Conservation (phyloP, 768 basidiomycete genomes). For the Exidia glandulosa region DNA sequence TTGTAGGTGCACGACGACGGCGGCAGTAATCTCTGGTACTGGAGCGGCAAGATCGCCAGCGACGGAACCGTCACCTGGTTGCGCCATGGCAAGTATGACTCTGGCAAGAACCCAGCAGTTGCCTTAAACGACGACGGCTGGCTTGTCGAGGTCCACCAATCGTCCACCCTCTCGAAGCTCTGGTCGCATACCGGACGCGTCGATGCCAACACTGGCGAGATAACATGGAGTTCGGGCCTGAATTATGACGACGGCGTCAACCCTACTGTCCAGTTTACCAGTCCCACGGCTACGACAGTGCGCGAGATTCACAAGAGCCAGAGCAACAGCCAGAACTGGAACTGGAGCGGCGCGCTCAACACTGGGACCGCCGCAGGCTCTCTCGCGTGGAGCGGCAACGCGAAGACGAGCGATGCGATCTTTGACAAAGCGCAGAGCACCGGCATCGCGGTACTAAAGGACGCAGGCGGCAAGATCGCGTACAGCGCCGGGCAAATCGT, state of each 20-base stretch:
- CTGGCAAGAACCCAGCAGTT: background rate
- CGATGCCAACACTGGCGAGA: background rate
- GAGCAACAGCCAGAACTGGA: background rate
- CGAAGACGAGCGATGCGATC: background rate
- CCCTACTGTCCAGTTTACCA: background rate
- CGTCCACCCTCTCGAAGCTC: background rate
- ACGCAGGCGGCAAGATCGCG: background rate
- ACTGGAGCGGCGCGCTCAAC: background rate
- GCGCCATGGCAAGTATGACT: background rate
- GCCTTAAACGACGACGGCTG: background rate
- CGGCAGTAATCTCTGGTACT: background rate
- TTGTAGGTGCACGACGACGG: background rate
- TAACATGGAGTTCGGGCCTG: background rate
- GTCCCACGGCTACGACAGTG: background rate
- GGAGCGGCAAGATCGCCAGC: background rate
- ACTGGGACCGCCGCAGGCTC: background rate
- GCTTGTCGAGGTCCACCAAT: background rate
- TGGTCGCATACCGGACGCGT: background rate
- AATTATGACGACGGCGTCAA: background rate
- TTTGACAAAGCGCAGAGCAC: background rate
- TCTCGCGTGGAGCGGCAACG: background rate
- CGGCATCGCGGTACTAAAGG: background rate
- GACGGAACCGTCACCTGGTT: background rate
- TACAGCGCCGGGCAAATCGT: background rate
- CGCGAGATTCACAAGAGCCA: slow-evolving; percentile 1